A percentile compares a stretch with the other conserved stretches of the same genome.
Evolutionary conservation across 371 early-diverging fungal species (phyloP).

Genomic region (Phascolomyces articulosus): DNA sequence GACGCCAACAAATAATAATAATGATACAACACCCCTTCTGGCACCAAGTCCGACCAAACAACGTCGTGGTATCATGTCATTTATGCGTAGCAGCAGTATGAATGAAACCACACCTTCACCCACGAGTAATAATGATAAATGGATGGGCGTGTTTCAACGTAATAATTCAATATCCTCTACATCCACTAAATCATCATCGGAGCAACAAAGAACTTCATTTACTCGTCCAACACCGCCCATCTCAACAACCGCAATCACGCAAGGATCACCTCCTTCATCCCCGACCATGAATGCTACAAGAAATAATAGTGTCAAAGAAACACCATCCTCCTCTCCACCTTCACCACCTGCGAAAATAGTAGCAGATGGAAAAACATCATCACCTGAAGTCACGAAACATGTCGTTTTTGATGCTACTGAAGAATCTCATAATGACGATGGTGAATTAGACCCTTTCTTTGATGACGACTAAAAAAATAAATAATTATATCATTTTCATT

Average conservation of each 20-base stretch:
- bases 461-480: not conserved
- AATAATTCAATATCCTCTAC: not conserved
- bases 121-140: not conserved
- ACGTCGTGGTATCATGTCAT: conserved; percentile 31
- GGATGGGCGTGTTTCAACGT: conserved; percentile 5
- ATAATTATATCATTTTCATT: not conserved
- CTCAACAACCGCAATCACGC: not conserved
- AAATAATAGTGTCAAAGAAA: not conserved
- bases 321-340: not conserved
- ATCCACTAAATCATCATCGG: not conserved
- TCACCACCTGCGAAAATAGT: not conserved
- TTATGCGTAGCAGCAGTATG: conserved; percentile 25
- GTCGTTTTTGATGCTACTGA: not conserved
- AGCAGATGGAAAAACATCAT: not conserved
- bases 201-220: not conserved
- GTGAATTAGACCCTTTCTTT: not conserved
- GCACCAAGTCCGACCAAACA: conserved; percentile 8
- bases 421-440: not conserved
- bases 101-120: not conserved
- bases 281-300: not conserved
- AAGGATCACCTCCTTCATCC: not conserved
- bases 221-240: conserved; percentile 1
- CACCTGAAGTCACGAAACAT: not conserved
- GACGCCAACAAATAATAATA: no score
- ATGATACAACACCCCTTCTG: conserved; percentile 6